Conservation (phyloP, 148 eudicot genomes). For the Agrostemma githago region DNA sequence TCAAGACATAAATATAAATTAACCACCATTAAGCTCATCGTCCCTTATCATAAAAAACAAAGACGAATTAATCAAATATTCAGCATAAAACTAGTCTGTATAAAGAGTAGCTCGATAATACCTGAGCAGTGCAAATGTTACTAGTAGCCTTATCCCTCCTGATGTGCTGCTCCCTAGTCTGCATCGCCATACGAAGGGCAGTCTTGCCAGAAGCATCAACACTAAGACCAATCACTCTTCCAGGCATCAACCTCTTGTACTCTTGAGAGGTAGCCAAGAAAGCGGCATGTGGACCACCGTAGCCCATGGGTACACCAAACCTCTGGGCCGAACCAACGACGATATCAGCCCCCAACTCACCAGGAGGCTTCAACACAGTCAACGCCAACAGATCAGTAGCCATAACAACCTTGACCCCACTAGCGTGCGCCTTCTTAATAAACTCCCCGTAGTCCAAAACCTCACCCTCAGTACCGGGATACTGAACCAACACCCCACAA, state of each 20-base stretch:
- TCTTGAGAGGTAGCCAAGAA: slow-evolving; percentile 94
- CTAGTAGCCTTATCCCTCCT: slow-evolving; percentile 94
- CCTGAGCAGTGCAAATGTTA: slow-evolving; percentile 99
- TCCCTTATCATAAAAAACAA: not conserved
- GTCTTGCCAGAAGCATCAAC: slow-evolving; percentile 87
- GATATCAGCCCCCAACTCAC: slow-evolving; percentile 86
- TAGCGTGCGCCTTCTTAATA: slow-evolving; percentile 76
- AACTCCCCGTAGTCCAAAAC: slow-evolving; percentile 83
- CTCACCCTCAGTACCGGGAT: slow-evolving; percentile 95
- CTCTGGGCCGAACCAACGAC: slow-evolving; percentile 98
- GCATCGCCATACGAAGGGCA: slow-evolving; percentile 97
- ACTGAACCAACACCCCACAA: slow-evolving; percentile 90
- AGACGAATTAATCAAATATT: not conserved
- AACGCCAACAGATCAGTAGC: slow-evolving; percentile 85
- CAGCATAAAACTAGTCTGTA: too few relatives aligned
- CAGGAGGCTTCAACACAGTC: slow-evolving; percentile 90
- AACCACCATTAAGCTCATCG: not conserved
- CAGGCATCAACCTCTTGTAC: slow-evolving; percentile 98
- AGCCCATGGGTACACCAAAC: slow-evolving; percentile 98
- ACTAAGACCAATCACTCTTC: slow-evolving; percentile 91
- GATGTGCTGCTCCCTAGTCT: slow-evolving; percentile 97
- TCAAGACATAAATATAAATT: not conserved
- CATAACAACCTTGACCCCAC: slow-evolving; percentile 95
- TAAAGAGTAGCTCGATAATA: slow-evolving; percentile 34
- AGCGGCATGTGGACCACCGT: slow-evolving; percentile 98